A percentile compares a stretch with the other conserved stretches of the same genome.
Conservation (phyloP, 148 eudicot species). For the Linanthus parryae region DNA sequence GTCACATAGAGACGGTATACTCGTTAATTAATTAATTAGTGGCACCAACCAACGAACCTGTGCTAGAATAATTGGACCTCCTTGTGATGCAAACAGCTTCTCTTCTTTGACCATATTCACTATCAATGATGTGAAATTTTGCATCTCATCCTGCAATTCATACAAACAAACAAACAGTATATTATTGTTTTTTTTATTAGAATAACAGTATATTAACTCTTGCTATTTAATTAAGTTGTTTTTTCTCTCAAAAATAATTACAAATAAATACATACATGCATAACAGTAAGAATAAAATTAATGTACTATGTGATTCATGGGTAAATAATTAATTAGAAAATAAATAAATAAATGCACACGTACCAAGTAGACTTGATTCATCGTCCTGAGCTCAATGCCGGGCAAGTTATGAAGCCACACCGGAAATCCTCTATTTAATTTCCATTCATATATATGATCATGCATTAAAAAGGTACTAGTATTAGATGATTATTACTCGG, state of each 20-base stretch:
- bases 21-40: no score
- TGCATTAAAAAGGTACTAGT: neutral
- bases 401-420: conserved; percentile 60
- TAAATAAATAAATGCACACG: neutral
- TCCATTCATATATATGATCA: neutral
- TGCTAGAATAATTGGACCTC: conserved; percentile 58
- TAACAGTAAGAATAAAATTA: neutral
- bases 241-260: no score
- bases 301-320: neutral
- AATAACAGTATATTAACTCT: no score
- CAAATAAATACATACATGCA: no score
- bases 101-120: conserved; percentile 50
- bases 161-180: no score
- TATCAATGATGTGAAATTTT: conserved; percentile 44
- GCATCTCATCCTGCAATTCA: conserved; percentile 51
- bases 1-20: no score
- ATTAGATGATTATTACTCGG: neutral
- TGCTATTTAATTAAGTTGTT: no score
- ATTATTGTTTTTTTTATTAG: no score
- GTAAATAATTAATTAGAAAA: neutral
- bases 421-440: conserved; percentile 44
- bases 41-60: conserved; percentile 50
- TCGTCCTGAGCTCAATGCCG: conserved; percentile 43
- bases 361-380: conserved; percentile 41
- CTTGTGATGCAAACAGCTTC: conserved; percentile 60